These are phyloP conservation scores for Candida hispaniensis DNA, from an alignment of 805 yeast genomes.

Conservation along the genomic window DNA sequence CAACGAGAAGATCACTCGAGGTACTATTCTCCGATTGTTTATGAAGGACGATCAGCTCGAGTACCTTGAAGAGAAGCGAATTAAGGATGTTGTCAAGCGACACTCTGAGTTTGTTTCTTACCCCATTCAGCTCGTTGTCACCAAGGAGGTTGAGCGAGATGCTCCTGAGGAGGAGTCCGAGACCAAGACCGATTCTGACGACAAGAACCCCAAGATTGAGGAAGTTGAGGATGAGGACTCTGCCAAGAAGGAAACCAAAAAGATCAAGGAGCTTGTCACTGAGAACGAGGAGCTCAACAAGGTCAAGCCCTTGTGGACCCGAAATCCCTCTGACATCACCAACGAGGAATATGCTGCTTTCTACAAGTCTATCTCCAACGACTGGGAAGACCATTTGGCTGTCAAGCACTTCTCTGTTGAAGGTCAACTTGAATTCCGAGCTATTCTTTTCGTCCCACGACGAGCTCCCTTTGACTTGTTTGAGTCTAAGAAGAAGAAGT, in stretches of 20 bases:
- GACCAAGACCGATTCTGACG: conserved; percentile 44
- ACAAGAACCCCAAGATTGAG: conserved; percentile 63
- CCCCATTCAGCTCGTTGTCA: conserved; percentile 97
- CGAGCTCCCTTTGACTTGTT: conserved; percentile 99
- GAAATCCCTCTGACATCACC: conserved; percentile 94
- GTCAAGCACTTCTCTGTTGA: conserved; percentile 99
- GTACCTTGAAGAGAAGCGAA: conserved; percentile 98
- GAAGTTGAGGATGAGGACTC: conserved; percentile 67
- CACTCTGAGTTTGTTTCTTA: conserved; percentile 98
- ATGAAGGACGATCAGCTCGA: conserved; percentile 98
- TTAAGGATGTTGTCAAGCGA: conserved; percentile 98
- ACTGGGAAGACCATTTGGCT: conserved; percentile 99
- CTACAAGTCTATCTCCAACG: conserved; percentile 98
- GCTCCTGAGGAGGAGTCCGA: conserved; percentile 73
- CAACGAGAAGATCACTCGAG: conserved; percentile 84
- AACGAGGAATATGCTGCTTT: conserved; percentile 98
- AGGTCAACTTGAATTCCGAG: conserved; percentile 99
- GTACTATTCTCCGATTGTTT: conserved; percentile 90
- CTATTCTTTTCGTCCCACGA: conserved; percentile 93
- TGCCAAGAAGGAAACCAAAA: conserved; percentile 71
- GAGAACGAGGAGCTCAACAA: conserved; percentile 98
- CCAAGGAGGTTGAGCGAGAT: conserved; percentile 98
- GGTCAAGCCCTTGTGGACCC: conserved; percentile 98
- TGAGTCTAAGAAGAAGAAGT: conserved; percentile 98
- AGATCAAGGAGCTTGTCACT: conserved; percentile 81